Conservation (phyloP, 345 rosid genomes). For the Pistacia vera region DNA sequence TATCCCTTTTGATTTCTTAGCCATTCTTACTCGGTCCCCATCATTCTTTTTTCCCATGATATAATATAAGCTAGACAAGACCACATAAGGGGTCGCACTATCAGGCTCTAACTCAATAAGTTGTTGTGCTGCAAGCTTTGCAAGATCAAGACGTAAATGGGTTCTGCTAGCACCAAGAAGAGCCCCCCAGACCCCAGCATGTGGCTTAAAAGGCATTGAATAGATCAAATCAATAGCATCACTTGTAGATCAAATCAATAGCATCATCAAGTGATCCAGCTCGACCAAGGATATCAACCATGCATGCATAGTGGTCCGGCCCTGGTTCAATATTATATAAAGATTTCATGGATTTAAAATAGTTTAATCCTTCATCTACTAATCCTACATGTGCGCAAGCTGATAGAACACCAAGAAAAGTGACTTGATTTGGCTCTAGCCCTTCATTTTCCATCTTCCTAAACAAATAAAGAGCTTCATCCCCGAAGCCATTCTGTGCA, state of each 20-base stretch:
- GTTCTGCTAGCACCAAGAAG: conserved; percentile 66
- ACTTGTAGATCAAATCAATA: conserved; percentile 36
- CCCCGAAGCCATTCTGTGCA: conserved; percentile 62
- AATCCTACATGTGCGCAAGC: conserved; percentile 79
- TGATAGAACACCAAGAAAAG: conserved; percentile 72
- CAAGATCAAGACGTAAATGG: conserved; percentile 58
- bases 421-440: conserved; percentile 61
- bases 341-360: conserved; percentile 63
- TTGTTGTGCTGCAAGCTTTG: conserved; percentile 62
- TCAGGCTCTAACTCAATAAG: conserved; percentile 65
- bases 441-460: conserved; percentile 43
- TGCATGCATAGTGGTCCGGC: conserved; percentile 74
- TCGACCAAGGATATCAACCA: conserved; percentile 85
- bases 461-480: conserved; percentile 59
- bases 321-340: conserved; percentile 52
- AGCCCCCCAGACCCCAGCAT: conserved; percentile 88
- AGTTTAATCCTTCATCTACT: conserved; percentile 57
- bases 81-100: conserved; percentile 69
- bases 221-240: conserved; percentile 57
- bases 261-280: conserved; percentile 72
- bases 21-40: conserved; percentile 44
- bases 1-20: conserved; percentile 47
- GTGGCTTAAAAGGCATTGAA: conserved; percentile 59
- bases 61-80: conserved; percentile 61
- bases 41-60: conserved; percentile 44